Percentiles rank a stretch among this genome's conserved stretches.
Evolutionary conservation across 352 stramenopile genomes (phyloP).

Genomic region (Globisporangium acanthophoron): DNA sequence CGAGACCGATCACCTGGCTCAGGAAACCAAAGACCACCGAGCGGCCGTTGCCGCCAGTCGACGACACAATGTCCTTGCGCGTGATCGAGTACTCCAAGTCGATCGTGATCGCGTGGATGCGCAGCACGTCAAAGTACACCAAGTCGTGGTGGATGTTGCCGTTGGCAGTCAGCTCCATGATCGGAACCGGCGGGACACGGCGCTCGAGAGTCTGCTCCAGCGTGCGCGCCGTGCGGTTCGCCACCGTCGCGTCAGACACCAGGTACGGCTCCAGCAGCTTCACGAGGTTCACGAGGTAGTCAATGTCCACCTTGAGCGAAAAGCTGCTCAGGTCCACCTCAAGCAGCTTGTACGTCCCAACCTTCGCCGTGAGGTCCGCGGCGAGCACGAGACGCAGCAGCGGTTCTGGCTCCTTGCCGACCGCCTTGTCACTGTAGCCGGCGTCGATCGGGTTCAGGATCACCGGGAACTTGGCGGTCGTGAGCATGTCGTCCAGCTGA

Average conservation of each 20-base stretch:
- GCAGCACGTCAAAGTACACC: conserved; percentile 79
- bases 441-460: conserved; percentile 78
- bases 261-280: conserved; percentile 79
- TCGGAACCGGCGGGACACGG: conserved; percentile 55
- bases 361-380: conserved; percentile 62
- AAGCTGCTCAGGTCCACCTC: conserved; percentile 68
- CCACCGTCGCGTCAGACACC: conserved; percentile 58
- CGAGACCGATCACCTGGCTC: conserved; percentile 73
- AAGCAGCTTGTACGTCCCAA: conserved; percentile 81
- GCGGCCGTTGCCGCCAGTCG: conserved; percentile 47
- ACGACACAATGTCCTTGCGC: conserved; percentile 74
- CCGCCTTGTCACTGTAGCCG: conserved; percentile 70
- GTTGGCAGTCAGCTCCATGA: conserved; percentile 45
- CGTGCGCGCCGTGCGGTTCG: conserved; percentile 47
- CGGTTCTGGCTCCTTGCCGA: conserved; percentile 51
- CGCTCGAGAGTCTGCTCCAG: conserved; percentile 55
- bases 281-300: conserved; percentile 79
- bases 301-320: conserved; percentile 78
- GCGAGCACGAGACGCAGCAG: conserved; percentile 72
- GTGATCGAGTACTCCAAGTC: conserved; percentile 85
- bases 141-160: conserved; percentile 71
- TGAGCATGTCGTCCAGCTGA: conserved; percentile 84
- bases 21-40: conserved; percentile 79
- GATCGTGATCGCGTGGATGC: conserved; percentile 63
- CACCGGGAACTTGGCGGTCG: conserved; percentile 74